Evolutionary conservation across 78 protist species (phyloP).

Genomic region (Chrysochromulina parva): DNA sequence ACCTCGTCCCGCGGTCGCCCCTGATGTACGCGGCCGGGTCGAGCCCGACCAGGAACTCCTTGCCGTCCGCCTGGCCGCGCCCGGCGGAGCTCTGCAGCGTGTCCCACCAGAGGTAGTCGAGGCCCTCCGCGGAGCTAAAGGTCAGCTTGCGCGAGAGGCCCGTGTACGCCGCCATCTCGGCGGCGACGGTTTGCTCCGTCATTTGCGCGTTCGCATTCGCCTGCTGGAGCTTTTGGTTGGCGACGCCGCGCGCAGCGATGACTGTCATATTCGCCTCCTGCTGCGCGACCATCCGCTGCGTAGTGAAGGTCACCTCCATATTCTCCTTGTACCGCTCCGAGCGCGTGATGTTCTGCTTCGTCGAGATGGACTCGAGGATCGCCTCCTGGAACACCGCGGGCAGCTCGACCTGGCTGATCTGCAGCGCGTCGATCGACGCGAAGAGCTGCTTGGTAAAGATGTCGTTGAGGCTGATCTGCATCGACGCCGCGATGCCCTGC

Average conservation of each 20-base stretch:
- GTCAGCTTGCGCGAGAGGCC: not conserved
- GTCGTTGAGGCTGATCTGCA: not conserved
- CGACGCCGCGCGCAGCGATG: not conserved
- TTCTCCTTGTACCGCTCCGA: not conserved
- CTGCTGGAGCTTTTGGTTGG: not conserved
- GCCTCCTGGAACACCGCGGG: not conserved
- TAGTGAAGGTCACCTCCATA: not conserved
- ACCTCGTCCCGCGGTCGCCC: too few species aligned
- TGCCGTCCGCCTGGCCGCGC: not conserved
- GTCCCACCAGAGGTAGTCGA: slow-evolving; percentile 22
- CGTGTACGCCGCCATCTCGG: not conserved
- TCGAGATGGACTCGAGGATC: not conserved
- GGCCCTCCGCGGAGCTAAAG: not conserved
- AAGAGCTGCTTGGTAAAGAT: not conserved
- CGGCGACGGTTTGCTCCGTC: not conserved
- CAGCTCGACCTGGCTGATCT: not conserved
- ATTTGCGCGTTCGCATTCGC: not conserved
- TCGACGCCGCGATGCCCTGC: not conserved
- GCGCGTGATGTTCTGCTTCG: not conserved
- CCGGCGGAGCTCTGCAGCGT: not conserved
- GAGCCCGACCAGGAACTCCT: slow-evolving; percentile 15
- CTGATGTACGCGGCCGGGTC: not conserved
- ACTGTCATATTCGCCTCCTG: not conserved
- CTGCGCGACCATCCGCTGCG: not conserved
- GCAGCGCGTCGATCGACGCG: not conserved